Evolutionary conservation across 2,329 filamentous ascomycete species (phyloP), one percentile per base, ranked within the genome.

Genomic region (Tympanopsis confertula): DNA sequence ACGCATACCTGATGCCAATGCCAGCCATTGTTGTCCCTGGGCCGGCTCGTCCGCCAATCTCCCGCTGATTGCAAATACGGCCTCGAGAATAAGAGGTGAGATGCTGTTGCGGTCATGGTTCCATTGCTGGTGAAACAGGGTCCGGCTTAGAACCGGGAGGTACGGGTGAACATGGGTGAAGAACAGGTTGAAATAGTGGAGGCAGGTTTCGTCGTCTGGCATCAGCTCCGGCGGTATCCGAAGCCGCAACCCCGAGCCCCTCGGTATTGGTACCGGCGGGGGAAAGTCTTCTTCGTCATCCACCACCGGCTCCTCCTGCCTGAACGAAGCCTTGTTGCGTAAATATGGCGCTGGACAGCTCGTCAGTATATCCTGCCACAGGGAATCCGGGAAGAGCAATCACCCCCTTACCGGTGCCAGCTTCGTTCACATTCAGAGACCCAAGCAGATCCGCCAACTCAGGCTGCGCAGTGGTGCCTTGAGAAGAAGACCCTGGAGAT

Each of bases 101-200:
- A 96, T 87, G 0, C 82, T 74, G 13, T 82, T 74, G 41, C 84
- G 74, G 43, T 87, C 81, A 13, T 75, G 78, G 40, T 83, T 78
- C 89, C 89, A 96, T 60, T 95, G 87, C 33, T 86, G 79, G 51
- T 91, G 93, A 49, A 96, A 85, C 28, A 80, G 68, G 2, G 72
- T 65, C 50, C 86, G 84, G 61, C 91, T 88, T 38, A 96, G 65
- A 3, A 96, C 86, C 0, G 89, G 89, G 2, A 93, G 79, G 48
- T 94, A 96, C 0, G 88, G 87, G 50, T 96, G 91, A 20, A 95
- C 83, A 47, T 95, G 80, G 22, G 71, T 66, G 57, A 96, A 96
- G 55, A 86, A 96, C 32, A 94, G 82, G 29, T 91, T 78, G 54
- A 96, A 94, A 53, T 91, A 94, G 24, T 82, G 74, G 52, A 87